Base-by-base conservation (phyloP, 169 alveolate genomes). In the Eimeria praecox region DNA sequence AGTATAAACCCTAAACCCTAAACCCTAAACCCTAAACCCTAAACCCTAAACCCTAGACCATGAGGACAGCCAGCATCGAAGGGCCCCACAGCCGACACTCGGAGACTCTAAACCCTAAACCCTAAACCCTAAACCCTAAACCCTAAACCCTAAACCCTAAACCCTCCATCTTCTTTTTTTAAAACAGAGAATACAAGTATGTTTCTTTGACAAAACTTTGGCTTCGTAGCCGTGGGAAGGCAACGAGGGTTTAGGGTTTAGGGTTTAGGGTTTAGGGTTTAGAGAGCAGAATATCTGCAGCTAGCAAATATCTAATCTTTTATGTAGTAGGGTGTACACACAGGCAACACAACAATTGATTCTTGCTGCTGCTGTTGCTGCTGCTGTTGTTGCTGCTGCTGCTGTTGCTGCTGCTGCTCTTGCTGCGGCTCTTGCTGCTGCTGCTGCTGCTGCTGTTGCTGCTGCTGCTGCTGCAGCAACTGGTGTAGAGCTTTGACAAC, bases 241-340 rank as follows among this genome's bases (percentile, higher is more conserved):
- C 9, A 52, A 52, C 62, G 62, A 64, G 77, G 77, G 77, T 64
- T 3, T 64, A 64, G 77, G 77, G 77, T 64, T 64, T 64, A 64
- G 77, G 77, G 77, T 64, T 64, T 64, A 64, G 75, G 75, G 75
- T 64, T 64, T 64, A 64, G 75, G 75, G 75, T 64, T 64, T 64
- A 20, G n/a, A 27, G 75, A 10, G 6, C 35, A 64, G 35, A n/a
- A n/a, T 52, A 6, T 52, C 20, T 52, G 59, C 14, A 9, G 14
- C 59, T 52, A 14, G 6, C 59, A 9, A 6, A 6, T 52, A 14
- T 52, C 59, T 52, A 6, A 9, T 66, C 78, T 22, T 66, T 18
- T 24, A 66, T 66, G 78, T 66, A 30, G 38, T 66, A 66, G 12
- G 78, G 78, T 30, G 78, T 66, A 10, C 18, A 8, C 9, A 66